Evolutionary conservation across 257 asterid genomes (phyloP).

Genomic region (Eustoma russellianum): DNA sequence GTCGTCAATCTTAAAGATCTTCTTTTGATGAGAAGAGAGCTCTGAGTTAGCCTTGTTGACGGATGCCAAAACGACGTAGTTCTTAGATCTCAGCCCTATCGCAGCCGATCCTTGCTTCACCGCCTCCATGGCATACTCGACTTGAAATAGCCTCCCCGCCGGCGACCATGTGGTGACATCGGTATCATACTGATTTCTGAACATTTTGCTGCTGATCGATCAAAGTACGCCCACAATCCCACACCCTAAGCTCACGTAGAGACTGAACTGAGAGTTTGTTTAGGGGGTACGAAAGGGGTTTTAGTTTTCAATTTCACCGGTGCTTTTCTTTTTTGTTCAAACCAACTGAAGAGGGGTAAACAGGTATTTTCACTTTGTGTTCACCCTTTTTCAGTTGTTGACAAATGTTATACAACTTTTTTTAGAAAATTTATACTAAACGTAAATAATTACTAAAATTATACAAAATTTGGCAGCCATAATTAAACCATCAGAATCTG

Average conservation of each 20-base stretch:
- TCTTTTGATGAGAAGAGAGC: conserved; percentile 96
- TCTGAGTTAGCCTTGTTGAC: conserved; percentile 89
- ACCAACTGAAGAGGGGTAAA: conserved; percentile 20
- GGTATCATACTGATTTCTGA: conserved; percentile 93
- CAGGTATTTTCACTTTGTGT: background rate
- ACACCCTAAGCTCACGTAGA: background rate
- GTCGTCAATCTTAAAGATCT: conserved; percentile 98
- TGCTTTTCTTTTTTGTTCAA: conserved; percentile 51
- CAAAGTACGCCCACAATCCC: background rate
- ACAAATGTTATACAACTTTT: too few relatives aligned
- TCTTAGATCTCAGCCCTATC: conserved; percentile 88
- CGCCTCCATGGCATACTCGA: conserved; percentile 98
- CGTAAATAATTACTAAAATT: too few relatives aligned
- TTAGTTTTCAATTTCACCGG: background rate
- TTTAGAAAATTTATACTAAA: too few relatives aligned
- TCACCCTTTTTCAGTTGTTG: too few relatives aligned
- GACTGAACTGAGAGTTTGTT: background rate
- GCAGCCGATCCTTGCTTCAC: conserved; percentile 99
- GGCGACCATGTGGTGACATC: conserved; percentile 99
- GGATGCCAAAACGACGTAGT: conserved; percentile 78
- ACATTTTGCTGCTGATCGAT: conserved; percentile 37
- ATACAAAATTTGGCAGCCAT: too few relatives aligned
- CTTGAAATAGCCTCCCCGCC: conserved; percentile 90
- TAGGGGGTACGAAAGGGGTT: background rate
- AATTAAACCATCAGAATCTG: too few relatives aligned